phyloP scores from a whole-genome alignment of 371 early-diverging fungal genomes.

The Mortierella sp. region DNA sequence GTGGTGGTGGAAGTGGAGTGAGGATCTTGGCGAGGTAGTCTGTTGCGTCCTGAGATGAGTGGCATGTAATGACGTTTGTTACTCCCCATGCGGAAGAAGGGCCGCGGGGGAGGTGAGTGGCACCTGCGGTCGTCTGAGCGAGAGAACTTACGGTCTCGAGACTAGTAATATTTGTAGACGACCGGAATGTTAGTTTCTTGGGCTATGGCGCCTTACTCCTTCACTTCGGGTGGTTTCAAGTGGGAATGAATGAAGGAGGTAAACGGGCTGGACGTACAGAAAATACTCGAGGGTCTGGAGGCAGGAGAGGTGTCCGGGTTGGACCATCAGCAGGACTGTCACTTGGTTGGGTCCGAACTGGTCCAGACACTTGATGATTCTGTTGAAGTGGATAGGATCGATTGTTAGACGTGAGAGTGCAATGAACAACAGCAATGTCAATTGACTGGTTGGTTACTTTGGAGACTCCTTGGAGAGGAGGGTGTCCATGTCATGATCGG shows the following conservation, averaged over 20 bases:
- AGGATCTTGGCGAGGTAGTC: constrained; percentile 10
- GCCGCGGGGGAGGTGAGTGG: background rate
- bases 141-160: background rate
- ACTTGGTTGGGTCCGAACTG: constrained; percentile 12
- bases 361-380: constrained; percentile 9
- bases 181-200: too few species aligned
- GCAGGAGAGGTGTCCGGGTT: constrained; percentile 14
- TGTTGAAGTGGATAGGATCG: background rate
- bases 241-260: background rate
- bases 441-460: constrained; percentile 5
- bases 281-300: constrained; percentile 30
- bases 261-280: constrained; percentile 15
- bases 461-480: background rate
- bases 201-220: too few species aligned
- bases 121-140: background rate
- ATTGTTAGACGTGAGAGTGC: background rate
- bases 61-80: constrained; percentile 12
- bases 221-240: too few species aligned
- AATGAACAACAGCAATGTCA: too few species aligned
- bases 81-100: background rate
- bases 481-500: constrained; percentile 6
- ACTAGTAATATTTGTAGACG: background rate
- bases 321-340: constrained; percentile 24
- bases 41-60: background rate
- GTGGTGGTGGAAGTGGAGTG: background rate